Base-by-base conservation (phyloP, 208 protist genomes). In the Leishmania tarentolae region DNA sequence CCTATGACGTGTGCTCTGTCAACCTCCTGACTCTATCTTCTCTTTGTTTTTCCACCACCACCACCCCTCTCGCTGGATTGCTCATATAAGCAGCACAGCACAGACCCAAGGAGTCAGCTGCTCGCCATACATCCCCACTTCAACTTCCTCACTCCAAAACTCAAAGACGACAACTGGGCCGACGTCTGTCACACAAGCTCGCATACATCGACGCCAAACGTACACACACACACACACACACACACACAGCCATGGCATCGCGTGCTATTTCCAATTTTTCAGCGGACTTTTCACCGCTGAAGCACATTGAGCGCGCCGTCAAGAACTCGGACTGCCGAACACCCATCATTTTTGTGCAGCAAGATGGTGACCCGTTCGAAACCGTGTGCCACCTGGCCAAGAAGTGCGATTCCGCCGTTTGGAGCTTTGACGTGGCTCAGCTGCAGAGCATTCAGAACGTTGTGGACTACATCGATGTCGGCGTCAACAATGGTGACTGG, bases 401-500 rank as follows among this genome's bases (percentile, higher is more conserved):
- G 59, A 77, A 94, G 63, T 74, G 71, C 42, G 56, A 88, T 8
- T 95, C 90, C 3, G 88, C 91, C 0, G 95, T 98, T 66, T 98
- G 95, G 93, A 85, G 85, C 63, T 95, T 98, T 81, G 93, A 94
- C 73, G 75, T 95, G 13, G 81, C 88, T 7, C 31, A 85, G 47
- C 79, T 86, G 56, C 85, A 89, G 61, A 97, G 88, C 69, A 85
- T 84, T 72, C 83, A 92, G 71, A 96, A 97, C 83, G 87, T 92
- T 19, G 85, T 94, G 83, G 95, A 96, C 80, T 98, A 98, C 84
- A 87, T 98, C 50, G 95, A 98, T 35, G 91, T 98, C 40, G 93
- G 95, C 17, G 81, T 94, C 35, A 90, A 95, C 74, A 97, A 96
- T 83, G 95, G 95, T 24, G 95, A 98, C 84, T 98, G 95, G 93